These are phyloP conservation scores for Penicillium sp. DNA, from an alignment of 2,329 filamentous ascomycete genomes.

Conservation along the genomic window DNA sequence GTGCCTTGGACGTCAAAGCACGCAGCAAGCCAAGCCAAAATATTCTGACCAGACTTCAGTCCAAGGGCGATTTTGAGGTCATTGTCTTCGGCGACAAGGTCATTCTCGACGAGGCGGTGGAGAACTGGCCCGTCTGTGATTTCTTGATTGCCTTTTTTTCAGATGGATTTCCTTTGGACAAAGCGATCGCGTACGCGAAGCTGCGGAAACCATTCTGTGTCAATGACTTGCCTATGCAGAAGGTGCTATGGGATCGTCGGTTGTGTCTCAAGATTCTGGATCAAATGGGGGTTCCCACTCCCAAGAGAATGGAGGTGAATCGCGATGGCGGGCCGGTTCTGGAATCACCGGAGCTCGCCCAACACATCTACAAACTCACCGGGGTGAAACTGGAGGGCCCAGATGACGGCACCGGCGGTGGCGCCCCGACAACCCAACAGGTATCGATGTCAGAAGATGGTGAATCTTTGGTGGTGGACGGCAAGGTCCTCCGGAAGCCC, in stretches of 20 bases:
- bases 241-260: conserved; percentile 91
- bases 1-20: conserved; percentile 91
- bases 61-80: conserved; percentile 89
- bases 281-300: conserved; percentile 82
- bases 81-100: conserved; percentile 98
- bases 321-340: conserved; percentile 83
- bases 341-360: conserved; percentile 71
- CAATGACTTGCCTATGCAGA: conserved; percentile 96
- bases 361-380: conserved; percentile 73
- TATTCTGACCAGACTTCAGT: conserved; percentile 86
- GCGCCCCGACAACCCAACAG: conserved; percentile 54
- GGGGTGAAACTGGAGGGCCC: conserved; percentile 70
- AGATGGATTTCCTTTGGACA: conserved; percentile 92
- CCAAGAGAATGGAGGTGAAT: conserved; percentile 81
- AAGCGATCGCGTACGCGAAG: conserved; percentile 92
- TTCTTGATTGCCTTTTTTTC: conserved; percentile 98
- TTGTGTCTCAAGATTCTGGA: conserved; percentile 85
- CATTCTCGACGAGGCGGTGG: conserved; percentile 91
- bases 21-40: conserved; percentile 95
- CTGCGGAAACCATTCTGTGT: conserved; percentile 94
- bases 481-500: conserved; percentile 74
- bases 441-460: conserved; percentile 87
- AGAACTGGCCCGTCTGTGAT: conserved; percentile 95
- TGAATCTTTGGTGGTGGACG: conserved; percentile 84
- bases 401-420: conserved; percentile 61